Percentiles rank a stretch among this genome's conserved stretches.
These are phyloP conservation scores for Amanita molliuscula DNA, from an alignment of 768 basidiomycete species.

Conservation along the genomic window DNA sequence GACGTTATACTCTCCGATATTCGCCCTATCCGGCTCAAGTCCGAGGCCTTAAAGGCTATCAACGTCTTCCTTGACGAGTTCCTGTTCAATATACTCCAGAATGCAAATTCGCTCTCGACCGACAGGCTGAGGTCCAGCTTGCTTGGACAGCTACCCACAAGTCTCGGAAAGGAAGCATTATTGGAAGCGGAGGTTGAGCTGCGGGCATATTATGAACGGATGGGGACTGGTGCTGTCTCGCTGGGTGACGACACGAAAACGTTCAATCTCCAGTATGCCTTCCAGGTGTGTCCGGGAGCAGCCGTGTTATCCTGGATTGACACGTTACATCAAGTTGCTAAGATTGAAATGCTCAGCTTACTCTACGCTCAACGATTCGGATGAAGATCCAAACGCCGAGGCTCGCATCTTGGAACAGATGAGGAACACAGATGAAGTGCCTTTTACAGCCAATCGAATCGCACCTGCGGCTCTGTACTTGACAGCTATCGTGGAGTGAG, in stretches of 20 bases:
- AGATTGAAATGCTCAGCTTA: conserved; percentile 85
- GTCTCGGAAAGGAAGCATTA: conserved; percentile 84
- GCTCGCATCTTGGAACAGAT: conserved; percentile 54
- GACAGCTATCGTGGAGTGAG: conserved; percentile 90
- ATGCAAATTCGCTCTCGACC: conserved; percentile 59
- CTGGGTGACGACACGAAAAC: conserved; percentile 42
- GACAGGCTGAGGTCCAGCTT: conserved; percentile 66
- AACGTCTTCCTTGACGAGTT: conserved; percentile 83
- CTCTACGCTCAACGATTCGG: conserved; percentile 72
- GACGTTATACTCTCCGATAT: conserved; percentile 90
- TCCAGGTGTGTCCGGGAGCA: conserved; percentile 43
- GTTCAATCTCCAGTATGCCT: conserved; percentile 67
- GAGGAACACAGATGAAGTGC: conserved; percentile 33
- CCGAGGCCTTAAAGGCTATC: conserved; percentile 67
- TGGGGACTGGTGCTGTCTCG: conserved; percentile 23
- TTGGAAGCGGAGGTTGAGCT: conserved; percentile 91
- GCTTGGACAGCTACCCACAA: conserved; percentile 63
- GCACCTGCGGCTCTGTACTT: conserved; percentile 84
- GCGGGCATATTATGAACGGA: conserved; percentile 81
- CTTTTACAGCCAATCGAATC: conserved; percentile 47
- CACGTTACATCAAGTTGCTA: conserved; percentile 38
- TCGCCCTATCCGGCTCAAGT: conserved; percentile 78
- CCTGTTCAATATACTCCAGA: conserved; percentile 58
- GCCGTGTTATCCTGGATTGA: neutral
- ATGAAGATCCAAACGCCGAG: conserved; percentile 65